A percentile compares a stretch with the other conserved stretches of the same genome.
phyloP scores from a whole-genome alignment of 1,139 yeast species.

The Geotrichum klebahnii region DNA sequence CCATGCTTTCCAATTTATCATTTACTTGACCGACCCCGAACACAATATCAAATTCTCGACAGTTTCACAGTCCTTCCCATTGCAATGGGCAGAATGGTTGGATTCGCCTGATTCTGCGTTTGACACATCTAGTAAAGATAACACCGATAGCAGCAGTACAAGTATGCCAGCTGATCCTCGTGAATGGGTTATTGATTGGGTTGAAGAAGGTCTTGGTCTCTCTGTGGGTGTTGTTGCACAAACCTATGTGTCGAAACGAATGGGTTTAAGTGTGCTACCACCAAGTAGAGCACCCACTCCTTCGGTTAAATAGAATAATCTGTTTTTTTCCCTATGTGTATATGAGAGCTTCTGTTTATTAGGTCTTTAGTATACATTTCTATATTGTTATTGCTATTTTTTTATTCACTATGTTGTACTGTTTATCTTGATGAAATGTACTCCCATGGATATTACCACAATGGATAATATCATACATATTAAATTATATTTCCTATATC shows the following conservation, averaged over 20 bases:
- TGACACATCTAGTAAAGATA: conserved; percentile 34
- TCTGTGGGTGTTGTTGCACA: conserved; percentile 86
- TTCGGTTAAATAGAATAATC: background rate
- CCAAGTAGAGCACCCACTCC: conserved; percentile 16
- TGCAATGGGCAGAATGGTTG: conserved; percentile 84
- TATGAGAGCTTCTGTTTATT: background rate
- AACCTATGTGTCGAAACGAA: conserved; percentile 81
- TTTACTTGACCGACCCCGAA: conserved; percentile 70
- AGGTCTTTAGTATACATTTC: background rate
- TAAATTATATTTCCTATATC: too few relatives aligned
- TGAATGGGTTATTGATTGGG: conserved; percentile 95
- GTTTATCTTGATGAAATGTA: too few relatives aligned
- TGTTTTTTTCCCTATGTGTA: background rate
- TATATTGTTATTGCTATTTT: background rate
- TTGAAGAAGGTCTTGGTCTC: conserved; percentile 73
- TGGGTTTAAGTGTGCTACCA: conserved; percentile 52
- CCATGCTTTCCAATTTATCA: conserved; percentile 59
- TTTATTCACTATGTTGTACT: too few relatives aligned
- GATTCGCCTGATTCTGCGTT: conserved; percentile 39
- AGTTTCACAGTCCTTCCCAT: conserved; percentile 85
- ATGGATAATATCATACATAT: too few relatives aligned
- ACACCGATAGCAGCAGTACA: conserved; percentile 21
- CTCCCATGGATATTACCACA: too few relatives aligned
- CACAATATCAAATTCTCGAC: conserved; percentile 70
- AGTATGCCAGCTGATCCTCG: conserved; percentile 67